phyloP scores from a whole-genome alignment of 2,329 filamentous ascomycete species.

The Cercospora canescens region DNA sequence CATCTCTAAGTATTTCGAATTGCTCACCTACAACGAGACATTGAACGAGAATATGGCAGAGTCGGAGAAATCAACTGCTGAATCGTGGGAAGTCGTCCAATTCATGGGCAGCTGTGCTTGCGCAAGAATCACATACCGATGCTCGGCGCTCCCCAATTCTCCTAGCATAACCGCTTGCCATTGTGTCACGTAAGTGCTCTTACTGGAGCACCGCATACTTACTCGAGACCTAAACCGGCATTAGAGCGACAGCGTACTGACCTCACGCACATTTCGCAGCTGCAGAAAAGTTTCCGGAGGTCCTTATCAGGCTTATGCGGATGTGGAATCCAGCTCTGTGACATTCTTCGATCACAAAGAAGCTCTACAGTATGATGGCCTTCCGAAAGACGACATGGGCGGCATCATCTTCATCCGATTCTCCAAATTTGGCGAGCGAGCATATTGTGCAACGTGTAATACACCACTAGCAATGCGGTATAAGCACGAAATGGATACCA shows the following conservation, averaged over 20 bases:
- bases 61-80: not conserved
- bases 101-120: slow-evolving; percentile 30
- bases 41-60: slow-evolving; percentile 6
- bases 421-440: slow-evolving; percentile 21
- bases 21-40: not conserved
- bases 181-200: slow-evolving; percentile 19
- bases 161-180: slow-evolving; percentile 18
- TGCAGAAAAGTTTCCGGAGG: slow-evolving; percentile 30
- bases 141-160: slow-evolving; percentile 14
- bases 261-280: not conserved
- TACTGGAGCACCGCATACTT: not conserved
- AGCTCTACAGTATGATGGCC: slow-evolving; percentile 22
- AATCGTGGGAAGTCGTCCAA: not conserved
- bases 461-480: slow-evolving; percentile 29
- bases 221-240: not conserved
- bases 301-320: slow-evolving; percentile 23
- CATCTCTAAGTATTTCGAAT: not conserved
- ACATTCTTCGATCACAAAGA: slow-evolving; percentile 25
- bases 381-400: slow-evolving; percentile 21
- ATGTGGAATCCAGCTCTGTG: slow-evolving; percentile 15
- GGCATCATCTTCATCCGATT: slow-evolving; percentile 21
- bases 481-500: slow-evolving; percentile 11
- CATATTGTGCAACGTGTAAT: slow-evolving; percentile 25
- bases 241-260: not conserved
- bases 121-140: slow-evolving; percentile 26